These are phyloP conservation scores for Candida incommunis DNA, from an alignment of 805 yeast species.

Conservation along the genomic window DNA sequence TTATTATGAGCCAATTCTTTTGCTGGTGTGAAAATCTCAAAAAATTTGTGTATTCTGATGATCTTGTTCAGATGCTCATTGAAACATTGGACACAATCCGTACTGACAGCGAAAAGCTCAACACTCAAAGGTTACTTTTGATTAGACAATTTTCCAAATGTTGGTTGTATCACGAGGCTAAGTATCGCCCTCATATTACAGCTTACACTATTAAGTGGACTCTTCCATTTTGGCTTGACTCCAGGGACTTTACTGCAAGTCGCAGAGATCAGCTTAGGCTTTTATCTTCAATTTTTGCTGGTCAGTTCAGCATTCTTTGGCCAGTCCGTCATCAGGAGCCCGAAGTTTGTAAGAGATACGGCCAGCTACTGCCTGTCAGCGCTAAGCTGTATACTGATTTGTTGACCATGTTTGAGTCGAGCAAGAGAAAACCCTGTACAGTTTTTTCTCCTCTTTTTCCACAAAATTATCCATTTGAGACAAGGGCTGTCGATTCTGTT, in stretches of 20 bases:
- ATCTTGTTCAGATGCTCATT: constrained; percentile 28
- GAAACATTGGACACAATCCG: constrained; percentile 41
- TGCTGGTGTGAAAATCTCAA: constrained; percentile 34
- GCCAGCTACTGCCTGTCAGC: constrained; percentile 17
- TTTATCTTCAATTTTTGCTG: constrained; percentile 15
- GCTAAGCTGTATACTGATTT: constrained; percentile 17
- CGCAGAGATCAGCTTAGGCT: constrained; percentile 16
- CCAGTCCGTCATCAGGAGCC: constrained; percentile 14
- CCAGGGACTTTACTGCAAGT: constrained; percentile 8
- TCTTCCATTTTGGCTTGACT: constrained; percentile 13
- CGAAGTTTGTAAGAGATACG: constrained; percentile 16
- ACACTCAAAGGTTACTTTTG: constrained; percentile 45
- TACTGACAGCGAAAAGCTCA: constrained; percentile 39
- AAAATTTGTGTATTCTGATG: constrained; percentile 24
- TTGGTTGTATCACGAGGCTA: constrained; percentile 13
- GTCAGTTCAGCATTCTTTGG: constrained; percentile 18
- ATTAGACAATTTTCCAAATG: constrained; percentile 27
- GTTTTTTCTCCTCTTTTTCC: constrained; percentile 44
- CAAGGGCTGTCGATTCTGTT: constrained; percentile 55
- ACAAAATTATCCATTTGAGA: constrained; percentile 45
- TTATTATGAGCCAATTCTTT: constrained; percentile 46
- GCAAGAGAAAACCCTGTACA: constrained; percentile 49
- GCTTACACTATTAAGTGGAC: constrained; percentile 17
- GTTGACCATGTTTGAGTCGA: constrained; percentile 24
- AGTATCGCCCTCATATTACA: constrained; percentile 14